Evolutionary conservation across 139 green algal genomes (phyloP), one percentile per base, ranked within the genome.

Genomic region (Chara braunii): DNA sequence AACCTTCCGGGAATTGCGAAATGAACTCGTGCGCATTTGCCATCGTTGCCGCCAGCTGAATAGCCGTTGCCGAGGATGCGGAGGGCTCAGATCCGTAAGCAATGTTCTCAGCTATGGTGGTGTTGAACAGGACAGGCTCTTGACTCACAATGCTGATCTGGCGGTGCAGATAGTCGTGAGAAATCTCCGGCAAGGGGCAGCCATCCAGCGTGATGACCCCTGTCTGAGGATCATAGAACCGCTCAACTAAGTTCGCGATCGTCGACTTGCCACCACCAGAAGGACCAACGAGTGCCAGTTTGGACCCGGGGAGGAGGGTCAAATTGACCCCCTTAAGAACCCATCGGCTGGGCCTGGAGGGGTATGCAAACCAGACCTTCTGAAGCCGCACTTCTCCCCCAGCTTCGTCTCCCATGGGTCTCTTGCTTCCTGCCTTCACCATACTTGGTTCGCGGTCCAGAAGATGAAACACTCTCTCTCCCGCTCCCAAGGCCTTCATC

Each of bases 211-310:
- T 29, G 23, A 74, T 68, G n/a, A 12, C 5, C 12, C 64, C 64
- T 3, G 29, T 7, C 5, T 72, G 29, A 3, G 88, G 89, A 37
- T 88, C 42, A 72, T 97, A 97, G 74, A 93, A 94, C 3, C 89
- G 78, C 81, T 95, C 68, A 22, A 97, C 33, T 18, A 97, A 87
- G 64, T 92, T 94, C 7, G 95, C 83, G 36, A 95, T 87, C 59
- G 74, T 88, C 36, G 72, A 84, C 57, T 74, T 74, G 28, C 64
- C 64, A 28, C 64, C 58, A 4, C 64, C 64, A 60, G 55, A 70
- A 24, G 55, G 64, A 18, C 64, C 64, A 3, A 74, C 64, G 9
- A 74, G 12, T 4, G 64, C 64, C 4, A 64, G 18, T 36, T 36
- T 64, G 2, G 23, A 31, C 26, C 44, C 22, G 23, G 64, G 18